These are phyloP conservation scores for Cyclostephanos invisitatus DNA, from an alignment of 108 stramenopile species.

Conservation along the genomic window DNA sequence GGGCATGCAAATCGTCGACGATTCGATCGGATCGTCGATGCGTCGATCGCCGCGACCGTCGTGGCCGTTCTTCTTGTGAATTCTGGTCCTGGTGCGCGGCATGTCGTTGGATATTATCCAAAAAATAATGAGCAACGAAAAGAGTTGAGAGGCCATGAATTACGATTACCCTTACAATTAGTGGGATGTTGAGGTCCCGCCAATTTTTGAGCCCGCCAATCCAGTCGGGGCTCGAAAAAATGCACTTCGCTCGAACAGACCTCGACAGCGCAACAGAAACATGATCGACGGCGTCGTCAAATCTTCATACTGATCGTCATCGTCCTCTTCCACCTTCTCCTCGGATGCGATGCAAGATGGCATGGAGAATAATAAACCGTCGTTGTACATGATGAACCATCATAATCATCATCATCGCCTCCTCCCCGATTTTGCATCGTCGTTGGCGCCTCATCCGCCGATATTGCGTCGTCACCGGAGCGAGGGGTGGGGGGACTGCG, in stretches of 20 bases:
- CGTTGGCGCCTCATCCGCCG: neutral
- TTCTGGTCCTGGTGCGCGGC: slow-evolving; percentile 7
- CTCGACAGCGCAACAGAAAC: no score
- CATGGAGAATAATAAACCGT: neutral
- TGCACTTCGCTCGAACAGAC: no score
- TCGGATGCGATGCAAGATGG: neutral
- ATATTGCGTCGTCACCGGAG: neutral
- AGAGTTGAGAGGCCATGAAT: no score
- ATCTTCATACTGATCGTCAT: neutral
- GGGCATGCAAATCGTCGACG: slow-evolving; percentile 7
- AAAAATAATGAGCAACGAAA: no score
- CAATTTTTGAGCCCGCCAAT: no score
- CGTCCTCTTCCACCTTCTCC: neutral
- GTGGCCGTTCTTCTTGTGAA: neutral
- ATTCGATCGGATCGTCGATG: neutral
- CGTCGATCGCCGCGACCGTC: neutral
- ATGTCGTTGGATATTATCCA: neutral
- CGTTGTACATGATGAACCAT: neutral
- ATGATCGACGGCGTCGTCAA: neutral
- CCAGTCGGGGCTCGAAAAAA: no score
- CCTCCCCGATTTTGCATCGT: no score
- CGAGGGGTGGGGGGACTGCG: slow-evolving; percentile 35
- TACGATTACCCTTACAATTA: no score
- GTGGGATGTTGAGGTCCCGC: no score
- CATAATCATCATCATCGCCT: no score